phyloP scores from a whole-genome alignment of 164 flowering plant species.

The Amborella trichopoda region DNA sequence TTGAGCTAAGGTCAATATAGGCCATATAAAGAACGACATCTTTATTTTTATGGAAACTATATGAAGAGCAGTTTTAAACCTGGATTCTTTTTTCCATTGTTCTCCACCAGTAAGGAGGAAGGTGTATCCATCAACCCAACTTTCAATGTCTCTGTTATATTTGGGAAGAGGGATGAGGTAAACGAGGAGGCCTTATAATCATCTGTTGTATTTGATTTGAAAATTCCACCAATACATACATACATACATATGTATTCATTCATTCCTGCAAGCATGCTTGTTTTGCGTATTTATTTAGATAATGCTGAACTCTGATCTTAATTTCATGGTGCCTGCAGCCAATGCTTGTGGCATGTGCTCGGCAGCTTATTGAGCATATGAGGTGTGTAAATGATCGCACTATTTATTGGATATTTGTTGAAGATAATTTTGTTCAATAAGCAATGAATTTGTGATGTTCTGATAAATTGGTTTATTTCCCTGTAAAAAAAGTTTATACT shows the following conservation, averaged over 20 bases:
- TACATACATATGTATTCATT: not conserved
- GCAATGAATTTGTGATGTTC: not conserved
- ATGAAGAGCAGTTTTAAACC: too few relatives aligned
- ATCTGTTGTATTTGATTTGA: not conserved
- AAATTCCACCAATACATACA: not conserved
- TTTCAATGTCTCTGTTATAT: conserved; percentile 51
- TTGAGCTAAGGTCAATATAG: too few relatives aligned
- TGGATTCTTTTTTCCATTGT: too few relatives aligned
- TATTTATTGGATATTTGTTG: not conserved
- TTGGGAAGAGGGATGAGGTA: conserved; percentile 96
- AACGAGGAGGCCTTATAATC: not conserved
- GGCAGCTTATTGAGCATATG: conserved; percentile 74
- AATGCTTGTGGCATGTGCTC: conserved; percentile 71
- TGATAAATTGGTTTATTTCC: not conserved
- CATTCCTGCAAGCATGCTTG: not conserved
- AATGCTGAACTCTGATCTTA: not conserved
- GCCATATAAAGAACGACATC: too few relatives aligned
- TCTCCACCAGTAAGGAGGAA: conserved; percentile 91
- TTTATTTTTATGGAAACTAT: too few relatives aligned
- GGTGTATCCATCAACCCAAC: conserved; percentile 55
- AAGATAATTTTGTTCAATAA: not conserved
- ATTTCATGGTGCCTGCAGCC: conserved; percentile 45
- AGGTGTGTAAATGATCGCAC: conserved; percentile 29
- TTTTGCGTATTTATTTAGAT: not conserved
- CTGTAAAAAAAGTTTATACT: not conserved